A percentile compares a stretch with the other conserved stretches of the same genome.
These are phyloP conservation scores for Globisporangium apiculatum DNA, from an alignment of 352 stramenopile species.

Conservation along the genomic window DNA sequence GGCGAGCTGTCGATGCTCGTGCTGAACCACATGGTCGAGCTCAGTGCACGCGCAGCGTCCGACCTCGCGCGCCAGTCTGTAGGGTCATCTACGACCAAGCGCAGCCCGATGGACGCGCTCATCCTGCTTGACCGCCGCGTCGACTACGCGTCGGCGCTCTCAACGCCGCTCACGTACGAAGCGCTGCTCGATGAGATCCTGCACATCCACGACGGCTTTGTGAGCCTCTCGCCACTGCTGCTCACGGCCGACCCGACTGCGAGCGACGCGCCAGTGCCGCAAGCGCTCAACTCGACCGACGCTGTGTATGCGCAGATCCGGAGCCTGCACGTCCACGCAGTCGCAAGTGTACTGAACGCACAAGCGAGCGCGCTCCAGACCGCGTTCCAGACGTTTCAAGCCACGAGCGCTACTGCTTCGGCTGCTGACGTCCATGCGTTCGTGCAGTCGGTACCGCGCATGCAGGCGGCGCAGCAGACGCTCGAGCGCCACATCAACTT, in stretches of 20 bases:
- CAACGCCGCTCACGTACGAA: conserved; percentile 64
- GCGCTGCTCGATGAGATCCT: conserved; percentile 60
- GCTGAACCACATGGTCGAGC: conserved; percentile 55
- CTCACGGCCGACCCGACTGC: conserved; percentile 30
- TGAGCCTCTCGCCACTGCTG: conserved; percentile 28
- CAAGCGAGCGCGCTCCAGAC: conserved; percentile 45
- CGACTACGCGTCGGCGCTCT: conserved; percentile 64
- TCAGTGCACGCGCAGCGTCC: conserved; percentile 15
- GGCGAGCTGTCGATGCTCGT: conserved; percentile 64
- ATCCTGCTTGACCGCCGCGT: conserved; percentile 65
- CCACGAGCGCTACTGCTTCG: conserved; percentile 28
- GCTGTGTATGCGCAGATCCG: conserved; percentile 49
- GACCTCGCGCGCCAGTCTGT: conserved; percentile 7
- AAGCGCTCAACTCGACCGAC: conserved; percentile 59
- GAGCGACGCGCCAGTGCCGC: conserved; percentile 11
- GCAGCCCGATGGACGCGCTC: conserved; percentile 41
- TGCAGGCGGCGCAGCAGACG: conserved; percentile 46
- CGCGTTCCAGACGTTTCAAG: conserved; percentile 49
- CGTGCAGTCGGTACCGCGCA: conserved; percentile 52
- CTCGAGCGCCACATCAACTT: conserved; percentile 61
- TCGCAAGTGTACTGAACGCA: conserved; percentile 40
- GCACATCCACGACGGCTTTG: conserved; percentile 52
- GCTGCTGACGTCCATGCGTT: conserved; percentile 65
- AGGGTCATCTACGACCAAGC: neutral
- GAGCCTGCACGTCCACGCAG: conserved; percentile 48